Evolutionary conservation across 345 rosid species (phyloP), one percentile per base, ranked within the genome.

Genomic region (Eucalyptus fibrosa): DNA sequence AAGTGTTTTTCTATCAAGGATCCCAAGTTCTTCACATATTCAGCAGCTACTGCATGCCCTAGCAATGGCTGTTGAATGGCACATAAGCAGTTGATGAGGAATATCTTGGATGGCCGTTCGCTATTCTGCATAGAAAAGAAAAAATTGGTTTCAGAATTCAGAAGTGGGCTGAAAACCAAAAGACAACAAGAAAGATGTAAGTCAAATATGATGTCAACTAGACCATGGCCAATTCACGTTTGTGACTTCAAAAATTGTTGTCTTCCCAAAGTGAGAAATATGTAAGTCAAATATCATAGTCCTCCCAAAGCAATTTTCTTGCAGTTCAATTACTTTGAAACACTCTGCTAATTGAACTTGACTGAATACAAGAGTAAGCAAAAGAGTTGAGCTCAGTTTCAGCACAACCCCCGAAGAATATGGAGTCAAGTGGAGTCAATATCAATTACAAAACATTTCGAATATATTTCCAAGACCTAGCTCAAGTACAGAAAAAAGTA

Each of bases 31-130:
- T 95, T 93, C 45, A 91, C 97, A 49, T 96, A 98, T 88, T 94
- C 96, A 44, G 96, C 91, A 10, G 99, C 98, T 56, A 95, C 96
- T 32, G 95, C 95, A 23, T 94, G 96, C 90, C 96, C 91, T 13
- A 92, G 92, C 87, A 98, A 90, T 15, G 99, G 99, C 91, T 95
- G 99, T 81, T 95, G 99, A 92, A 98, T 96, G 59, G 98, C 96
- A 87, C 95, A 95, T 89, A 97, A 86, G 91, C 99, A 97, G 93
- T 98, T 98, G 94, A 98, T 93, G 89, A 98, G 98, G 96, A 98
- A 98, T 77, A 98, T 95, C 91, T 96, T 96, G 42, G 99, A 93
- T 15, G 99, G 97, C 86, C 94, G 94, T 93, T 96, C 98, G 4
- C 92, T 94, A 91, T 94, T 96, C 99, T 97, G 96, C 93, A 92